Evolutionary conservation across 495 filamentous ascomycete species (phyloP).

Genomic region (Parachaetomium inaequale): DNA sequence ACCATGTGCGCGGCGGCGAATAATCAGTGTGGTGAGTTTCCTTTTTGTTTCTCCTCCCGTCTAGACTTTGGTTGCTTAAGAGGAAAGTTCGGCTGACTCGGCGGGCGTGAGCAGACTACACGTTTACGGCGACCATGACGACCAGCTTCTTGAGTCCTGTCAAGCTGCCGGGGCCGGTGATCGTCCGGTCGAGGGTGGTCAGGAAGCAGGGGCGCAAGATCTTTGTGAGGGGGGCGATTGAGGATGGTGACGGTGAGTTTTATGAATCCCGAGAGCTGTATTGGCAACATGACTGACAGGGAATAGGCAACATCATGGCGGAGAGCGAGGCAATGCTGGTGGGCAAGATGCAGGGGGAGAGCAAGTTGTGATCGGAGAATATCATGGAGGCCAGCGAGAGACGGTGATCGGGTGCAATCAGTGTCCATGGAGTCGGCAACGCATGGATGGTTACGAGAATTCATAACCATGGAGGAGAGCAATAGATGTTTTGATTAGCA

Average conservation of each 20-base stretch:
- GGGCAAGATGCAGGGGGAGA: slow-evolving; percentile 7
- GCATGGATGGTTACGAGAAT: too few relatives aligned
- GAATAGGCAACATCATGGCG: slow-evolving; percentile 17
- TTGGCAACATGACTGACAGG: neutral
- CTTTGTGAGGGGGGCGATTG: slow-evolving; percentile 21
- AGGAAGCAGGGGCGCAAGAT: slow-evolving; percentile 24
- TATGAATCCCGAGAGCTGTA: neutral
- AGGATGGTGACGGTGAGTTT: slow-evolving; percentile 25
- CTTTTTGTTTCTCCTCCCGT: neutral
- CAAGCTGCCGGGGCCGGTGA: slow-evolving; percentile 20
- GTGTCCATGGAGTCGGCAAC: too few relatives aligned
- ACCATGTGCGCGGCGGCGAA: slow-evolving; percentile 25
- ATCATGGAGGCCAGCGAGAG: neutral
- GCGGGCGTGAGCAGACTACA: slow-evolving; percentile 6
- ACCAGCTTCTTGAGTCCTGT: slow-evolving; percentile 19
- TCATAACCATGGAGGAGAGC: too few relatives aligned
- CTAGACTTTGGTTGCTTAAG: neutral
- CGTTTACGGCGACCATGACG: slow-evolving; percentile 25
- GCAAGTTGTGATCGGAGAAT: slow-evolving; percentile 12
- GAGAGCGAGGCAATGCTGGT: slow-evolving; percentile 23
- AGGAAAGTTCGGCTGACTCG: neutral
- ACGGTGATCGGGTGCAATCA: neutral
- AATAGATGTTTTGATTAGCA: too few relatives aligned
- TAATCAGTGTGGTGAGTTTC: slow-evolving; percentile 17
- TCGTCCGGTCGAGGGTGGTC: slow-evolving; percentile 23